Conservation (phyloP, 2,329 filamentous ascomycete species). For the Herpotrichia juniperi region DNA sequence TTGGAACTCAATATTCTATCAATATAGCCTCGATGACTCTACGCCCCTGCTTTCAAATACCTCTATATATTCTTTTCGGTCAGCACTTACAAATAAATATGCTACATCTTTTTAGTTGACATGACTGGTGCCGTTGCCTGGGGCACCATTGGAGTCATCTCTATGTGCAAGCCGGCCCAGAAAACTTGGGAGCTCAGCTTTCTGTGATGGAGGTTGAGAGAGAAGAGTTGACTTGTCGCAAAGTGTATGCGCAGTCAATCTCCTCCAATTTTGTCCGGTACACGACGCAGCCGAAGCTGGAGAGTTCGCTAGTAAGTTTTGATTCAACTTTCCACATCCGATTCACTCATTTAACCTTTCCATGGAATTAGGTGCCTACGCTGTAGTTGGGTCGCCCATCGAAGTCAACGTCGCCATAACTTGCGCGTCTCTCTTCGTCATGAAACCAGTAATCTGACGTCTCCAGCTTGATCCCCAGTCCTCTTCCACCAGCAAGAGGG, state of each 20-base stretch:
- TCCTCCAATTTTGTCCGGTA: constrained; percentile 35
- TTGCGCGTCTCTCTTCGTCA: constrained; percentile 51
- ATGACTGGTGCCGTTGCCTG: too few species aligned
- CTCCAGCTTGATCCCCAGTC: constrained; percentile 28
- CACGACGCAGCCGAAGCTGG: constrained; percentile 20
- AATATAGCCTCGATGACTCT: too few species aligned
- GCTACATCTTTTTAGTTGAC: too few species aligned
- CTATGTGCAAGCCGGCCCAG: too few species aligned
- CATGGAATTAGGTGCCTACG: constrained; percentile 45
- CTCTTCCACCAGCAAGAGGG: constrained; percentile 11
- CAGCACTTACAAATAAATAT: too few species aligned
- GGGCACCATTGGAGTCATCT: too few species aligned
- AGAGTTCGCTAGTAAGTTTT: constrained; percentile 32
- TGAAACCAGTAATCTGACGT: constrained; percentile 49
- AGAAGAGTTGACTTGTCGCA: not conserved
- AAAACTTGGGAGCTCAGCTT: too few species aligned
- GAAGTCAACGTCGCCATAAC: constrained; percentile 54
- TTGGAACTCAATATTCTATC: too few species aligned
- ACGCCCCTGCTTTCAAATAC: too few species aligned
- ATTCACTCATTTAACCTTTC: not conserved
- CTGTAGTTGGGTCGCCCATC: constrained; percentile 48
- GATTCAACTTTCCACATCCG: not conserved
- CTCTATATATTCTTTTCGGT: too few species aligned
- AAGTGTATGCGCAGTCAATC: constrained; percentile 37
- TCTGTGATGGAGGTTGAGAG: too few species aligned